Conservation (phyloP, 495 filamentous ascomycete species). For the Neurospora africana region DNA sequence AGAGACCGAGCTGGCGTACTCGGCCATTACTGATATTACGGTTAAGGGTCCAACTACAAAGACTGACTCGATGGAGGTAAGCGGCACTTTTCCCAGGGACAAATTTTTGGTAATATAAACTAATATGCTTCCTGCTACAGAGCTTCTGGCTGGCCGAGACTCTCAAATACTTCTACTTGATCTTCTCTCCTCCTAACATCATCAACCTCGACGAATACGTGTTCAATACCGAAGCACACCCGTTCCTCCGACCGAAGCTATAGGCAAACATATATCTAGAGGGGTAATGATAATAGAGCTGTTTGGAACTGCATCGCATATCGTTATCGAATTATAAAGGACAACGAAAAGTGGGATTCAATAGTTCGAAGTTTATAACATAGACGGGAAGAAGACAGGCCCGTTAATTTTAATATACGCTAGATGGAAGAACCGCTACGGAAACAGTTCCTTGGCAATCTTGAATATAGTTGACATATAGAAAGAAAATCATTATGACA, state of each 20-base stretch:
- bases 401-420: too few species aligned
- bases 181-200: constrained; percentile 63
- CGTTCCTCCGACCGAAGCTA: constrained; percentile 34
- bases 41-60: constrained; percentile 16
- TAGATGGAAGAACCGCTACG: background rate
- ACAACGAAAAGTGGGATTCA: background rate
- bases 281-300: background rate
- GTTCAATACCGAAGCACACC: constrained; percentile 80
- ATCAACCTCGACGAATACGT: constrained; percentile 65
- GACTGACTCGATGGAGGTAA: constrained; percentile 35
- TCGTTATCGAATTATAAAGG: too few species aligned
- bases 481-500: too few species aligned
- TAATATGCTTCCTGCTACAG: constrained; percentile 7
- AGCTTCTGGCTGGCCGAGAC: constrained; percentile 40
- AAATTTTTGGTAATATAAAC: background rate
- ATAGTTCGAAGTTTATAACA: background rate
- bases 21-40: constrained; percentile 34
- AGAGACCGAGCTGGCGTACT: constrained; percentile 35
- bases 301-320: background rate
- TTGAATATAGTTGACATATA: background rate
- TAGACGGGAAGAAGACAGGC: background rate
- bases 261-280: background rate
- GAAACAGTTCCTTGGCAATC: background rate
- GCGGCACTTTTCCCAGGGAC: background rate
- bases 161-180: constrained; percentile 55